Evolutionary conservation across 352 stramenopile species (phyloP).

Genomic region (Salisapilia sapeloensis): DNA sequence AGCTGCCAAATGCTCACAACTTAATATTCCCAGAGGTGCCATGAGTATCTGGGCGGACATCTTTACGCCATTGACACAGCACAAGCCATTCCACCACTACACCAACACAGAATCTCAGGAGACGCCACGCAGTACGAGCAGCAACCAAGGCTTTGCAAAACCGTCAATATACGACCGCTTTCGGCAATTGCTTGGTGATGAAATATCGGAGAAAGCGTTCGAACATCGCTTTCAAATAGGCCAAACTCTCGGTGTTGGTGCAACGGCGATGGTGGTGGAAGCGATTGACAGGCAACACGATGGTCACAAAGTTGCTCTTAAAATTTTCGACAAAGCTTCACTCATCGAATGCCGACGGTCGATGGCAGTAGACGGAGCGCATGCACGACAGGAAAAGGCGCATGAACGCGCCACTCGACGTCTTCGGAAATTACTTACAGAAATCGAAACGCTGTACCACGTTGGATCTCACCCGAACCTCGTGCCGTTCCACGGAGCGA

Average conservation of each 20-base stretch:
- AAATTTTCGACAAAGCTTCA: slow-evolving; percentile 70
- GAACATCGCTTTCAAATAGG: slow-evolving; percentile 4
- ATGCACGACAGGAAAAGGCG: slow-evolving; percentile 37
- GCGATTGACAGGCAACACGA: slow-evolving; percentile 31
- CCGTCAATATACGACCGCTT: slow-evolving; percentile 1
- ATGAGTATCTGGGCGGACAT: no score
- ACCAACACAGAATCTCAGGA: no score
- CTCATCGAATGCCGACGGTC: slow-evolving; percentile 66
- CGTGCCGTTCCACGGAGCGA: slow-evolving; percentile 53
- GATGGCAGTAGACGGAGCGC: slow-evolving; percentile 48
- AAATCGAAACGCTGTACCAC: slow-evolving; percentile 56
- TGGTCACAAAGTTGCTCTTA: slow-evolving; percentile 38
- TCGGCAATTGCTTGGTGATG: slow-evolving; percentile 1
- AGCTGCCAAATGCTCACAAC: no score
- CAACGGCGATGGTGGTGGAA: slow-evolving; percentile 61
- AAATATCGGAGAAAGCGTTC: slow-evolving; percentile 2
- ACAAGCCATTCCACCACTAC: no score
- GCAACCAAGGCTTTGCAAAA: neutral
- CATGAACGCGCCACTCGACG: slow-evolving; percentile 47
- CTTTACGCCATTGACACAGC: no score
- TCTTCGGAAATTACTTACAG: slow-evolving; percentile 65
- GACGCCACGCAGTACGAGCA: no score
- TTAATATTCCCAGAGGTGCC: no score
- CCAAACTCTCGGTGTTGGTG: slow-evolving; percentile 28
- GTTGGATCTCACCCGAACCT: slow-evolving; percentile 77